A percentile compares a stretch with the other conserved stretches of the same genome.
These are phyloP conservation scores for Fusarium gaditjirri DNA, from an alignment of 2,329 filamentous ascomycete species.

Conservation along the genomic window DNA sequence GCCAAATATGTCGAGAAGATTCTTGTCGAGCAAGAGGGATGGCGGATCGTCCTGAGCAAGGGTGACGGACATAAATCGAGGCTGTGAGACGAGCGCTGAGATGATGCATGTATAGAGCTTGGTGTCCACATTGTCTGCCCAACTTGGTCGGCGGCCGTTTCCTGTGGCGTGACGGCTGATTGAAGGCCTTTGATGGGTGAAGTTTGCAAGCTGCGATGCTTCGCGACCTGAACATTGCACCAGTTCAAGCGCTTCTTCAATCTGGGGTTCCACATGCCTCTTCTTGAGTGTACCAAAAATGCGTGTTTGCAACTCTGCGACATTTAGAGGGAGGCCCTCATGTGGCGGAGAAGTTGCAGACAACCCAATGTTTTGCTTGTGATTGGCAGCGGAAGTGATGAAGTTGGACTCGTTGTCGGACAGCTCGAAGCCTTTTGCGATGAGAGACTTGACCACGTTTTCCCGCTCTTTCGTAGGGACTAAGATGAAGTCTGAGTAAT, in stretches of 20 bases:
- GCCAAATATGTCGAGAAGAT: slow-evolving; percentile 72
- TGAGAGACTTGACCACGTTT: slow-evolving; percentile 79
- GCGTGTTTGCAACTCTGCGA: slow-evolving; percentile 81
- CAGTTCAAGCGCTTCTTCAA: slow-evolving; percentile 75
- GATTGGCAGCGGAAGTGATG: slow-evolving; percentile 61
- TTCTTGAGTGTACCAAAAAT: slow-evolving; percentile 88
- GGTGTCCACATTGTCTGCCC: slow-evolving; percentile 70
- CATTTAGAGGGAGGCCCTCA: slow-evolving; percentile 80
- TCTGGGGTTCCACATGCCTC: slow-evolving; percentile 77
- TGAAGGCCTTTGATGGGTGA: slow-evolving; percentile 50
- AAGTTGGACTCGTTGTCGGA: slow-evolving; percentile 77
- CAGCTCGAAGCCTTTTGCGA: slow-evolving; percentile 85
- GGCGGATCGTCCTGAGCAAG: slow-evolving; percentile 79
- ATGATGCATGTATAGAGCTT: slow-evolving; percentile 72
- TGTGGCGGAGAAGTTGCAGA: slow-evolving; percentile 63
- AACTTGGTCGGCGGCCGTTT: slow-evolving; percentile 53
- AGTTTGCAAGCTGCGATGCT: slow-evolving; percentile 53
- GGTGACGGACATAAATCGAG: slow-evolving; percentile 78
- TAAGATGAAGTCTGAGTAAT: slow-evolving; percentile 97
- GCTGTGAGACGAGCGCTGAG: slow-evolving; percentile 69
- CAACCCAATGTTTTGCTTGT: slow-evolving; percentile 43
- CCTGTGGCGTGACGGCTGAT: slow-evolving; percentile 53
- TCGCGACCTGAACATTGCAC: slow-evolving; percentile 82
- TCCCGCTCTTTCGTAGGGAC: slow-evolving; percentile 80
- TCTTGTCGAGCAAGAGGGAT: slow-evolving; percentile 77